Evolutionary conservation across 257 asterid species (phyloP).

Genomic region (Ehretia macrophylla): DNA sequence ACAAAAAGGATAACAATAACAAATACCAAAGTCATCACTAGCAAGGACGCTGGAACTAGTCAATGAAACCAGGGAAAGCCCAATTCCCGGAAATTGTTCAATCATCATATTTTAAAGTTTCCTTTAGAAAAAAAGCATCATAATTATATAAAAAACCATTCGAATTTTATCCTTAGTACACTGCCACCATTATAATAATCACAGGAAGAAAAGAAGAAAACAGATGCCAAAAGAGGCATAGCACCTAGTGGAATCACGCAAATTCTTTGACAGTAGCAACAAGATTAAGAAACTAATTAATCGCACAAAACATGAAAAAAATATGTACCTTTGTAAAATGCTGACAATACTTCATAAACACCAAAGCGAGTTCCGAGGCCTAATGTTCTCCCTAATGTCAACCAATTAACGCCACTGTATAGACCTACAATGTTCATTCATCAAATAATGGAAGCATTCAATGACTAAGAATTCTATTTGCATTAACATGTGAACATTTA

Average conservation of each 20-base stretch:
- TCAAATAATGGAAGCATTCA: constrained; percentile 4
- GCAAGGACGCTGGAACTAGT: too few relatives aligned
- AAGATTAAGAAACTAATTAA: not conserved
- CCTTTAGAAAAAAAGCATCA: too few relatives aligned
- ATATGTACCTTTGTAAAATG: constrained; percentile 64
- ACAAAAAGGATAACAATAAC: too few relatives aligned
- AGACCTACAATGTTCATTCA: constrained; percentile 41
- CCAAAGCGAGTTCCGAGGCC: constrained; percentile 86
- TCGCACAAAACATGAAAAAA: not conserved
- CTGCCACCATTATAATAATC: too few relatives aligned
- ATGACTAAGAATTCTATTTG: not conserved
- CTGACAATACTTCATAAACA: constrained; percentile 71
- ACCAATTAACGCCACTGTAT: constrained; percentile 73
- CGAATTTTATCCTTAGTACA: too few relatives aligned
- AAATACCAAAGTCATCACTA: too few relatives aligned
- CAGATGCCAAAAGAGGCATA: not conserved
- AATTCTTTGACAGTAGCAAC: not conserved
- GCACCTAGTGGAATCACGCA: not conserved
- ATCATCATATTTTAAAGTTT: too few relatives aligned
- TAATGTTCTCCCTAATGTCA: constrained; percentile 52
- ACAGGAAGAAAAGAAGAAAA: not conserved
- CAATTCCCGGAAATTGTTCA: too few relatives aligned
- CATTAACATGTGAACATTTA: not conserved
- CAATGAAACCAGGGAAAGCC: too few relatives aligned
- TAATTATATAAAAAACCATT: too few relatives aligned